A percentile compares a stretch with the other conserved stretches of the same genome.
Conservation (phyloP, 148 eudicot species). For the Amaranthus cruentus region DNA sequence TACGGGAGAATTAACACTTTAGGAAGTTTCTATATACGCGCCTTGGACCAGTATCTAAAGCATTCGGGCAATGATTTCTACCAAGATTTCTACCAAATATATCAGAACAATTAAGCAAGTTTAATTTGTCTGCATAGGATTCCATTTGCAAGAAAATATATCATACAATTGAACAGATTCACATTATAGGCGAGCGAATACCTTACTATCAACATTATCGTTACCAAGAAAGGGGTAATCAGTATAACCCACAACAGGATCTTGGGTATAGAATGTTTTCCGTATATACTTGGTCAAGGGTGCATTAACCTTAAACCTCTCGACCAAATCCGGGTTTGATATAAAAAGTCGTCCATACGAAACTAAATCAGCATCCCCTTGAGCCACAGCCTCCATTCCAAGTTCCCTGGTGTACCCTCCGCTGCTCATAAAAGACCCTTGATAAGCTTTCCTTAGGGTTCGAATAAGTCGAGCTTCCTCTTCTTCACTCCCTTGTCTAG, state of each 20-base stretch:
- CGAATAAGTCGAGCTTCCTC: constrained; percentile 56
- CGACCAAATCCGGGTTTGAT: constrained; percentile 79
- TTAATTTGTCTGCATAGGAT: neutral
- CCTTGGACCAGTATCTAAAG: no score
- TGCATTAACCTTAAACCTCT: constrained; percentile 61
- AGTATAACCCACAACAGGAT: constrained; percentile 78
- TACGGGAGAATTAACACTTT: no score
- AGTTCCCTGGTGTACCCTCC: constrained; percentile 68
- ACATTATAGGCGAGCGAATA: constrained; percentile 22
- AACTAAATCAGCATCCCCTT: constrained; percentile 85
- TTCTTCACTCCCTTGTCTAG: constrained; percentile 38
- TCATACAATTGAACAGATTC: neutral
- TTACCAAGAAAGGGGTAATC: constrained; percentile 65
- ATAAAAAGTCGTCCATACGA: constrained; percentile 74
- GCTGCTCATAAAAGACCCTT: constrained; percentile 68
- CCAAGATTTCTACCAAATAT: no score
- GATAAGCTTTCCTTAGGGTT: constrained; percentile 47
- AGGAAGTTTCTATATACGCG: no score
- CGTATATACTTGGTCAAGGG: constrained; percentile 57
- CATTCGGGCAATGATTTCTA: no score
- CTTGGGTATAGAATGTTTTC: constrained; percentile 67
- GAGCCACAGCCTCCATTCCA: constrained; percentile 62
- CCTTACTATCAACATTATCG: constrained; percentile 12
- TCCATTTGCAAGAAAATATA: neutral
- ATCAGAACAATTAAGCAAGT: neutral